Conservation (phyloP, 495 filamentous ascomycete genomes). For the Articulospora tetracladia region DNA sequence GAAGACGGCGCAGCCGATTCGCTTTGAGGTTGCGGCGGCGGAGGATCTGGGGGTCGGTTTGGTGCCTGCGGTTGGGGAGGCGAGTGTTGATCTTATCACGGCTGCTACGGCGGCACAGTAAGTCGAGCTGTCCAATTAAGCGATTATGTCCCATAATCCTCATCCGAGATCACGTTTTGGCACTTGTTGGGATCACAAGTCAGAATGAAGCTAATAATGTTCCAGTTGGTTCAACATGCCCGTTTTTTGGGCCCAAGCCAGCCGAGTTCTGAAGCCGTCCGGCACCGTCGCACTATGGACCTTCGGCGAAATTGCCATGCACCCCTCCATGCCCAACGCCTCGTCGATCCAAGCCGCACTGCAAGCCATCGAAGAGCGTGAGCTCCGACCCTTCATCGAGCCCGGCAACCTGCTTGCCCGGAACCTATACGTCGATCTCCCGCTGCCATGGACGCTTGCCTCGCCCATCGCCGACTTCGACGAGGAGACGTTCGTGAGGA, state of each 20-base stretch:
- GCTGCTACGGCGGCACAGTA: slow-evolving; percentile 45
- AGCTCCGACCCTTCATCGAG: slow-evolving; percentile 31
- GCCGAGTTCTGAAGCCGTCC: slow-evolving; percentile 46
- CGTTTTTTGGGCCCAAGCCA: slow-evolving; percentile 55
- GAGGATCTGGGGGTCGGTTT: slow-evolving; percentile 30
- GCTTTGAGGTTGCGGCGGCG: slow-evolving; percentile 39
- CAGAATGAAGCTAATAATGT: too few species aligned
- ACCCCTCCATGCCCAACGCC: slow-evolving; percentile 32
- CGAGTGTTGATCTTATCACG: slow-evolving; percentile 47
- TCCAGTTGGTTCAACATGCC: slow-evolving; percentile 53
- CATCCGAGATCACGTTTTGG: too few species aligned
- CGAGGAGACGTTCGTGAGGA: slow-evolving; percentile 27
- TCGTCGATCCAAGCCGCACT: slow-evolving; percentile 28
- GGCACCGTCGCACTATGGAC: slow-evolving; percentile 55
- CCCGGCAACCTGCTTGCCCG: slow-evolving; percentile 34
- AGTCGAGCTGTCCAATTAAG: too few species aligned
- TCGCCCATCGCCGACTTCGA: slow-evolving; percentile 36
- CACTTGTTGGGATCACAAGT: too few species aligned
- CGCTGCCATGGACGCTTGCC: slow-evolving; percentile 46
- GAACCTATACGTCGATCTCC: slow-evolving; percentile 36
- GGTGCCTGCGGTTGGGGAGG: slow-evolving; percentile 16
- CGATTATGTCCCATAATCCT: too few species aligned
- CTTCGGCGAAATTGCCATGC: neutral
- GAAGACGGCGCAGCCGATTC: slow-evolving; percentile 27
- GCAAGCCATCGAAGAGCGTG: slow-evolving; percentile 27